Percentiles rank a stretch among this genome's conserved stretches.
These are phyloP conservation scores for Starmerella bombi DNA, from an alignment of 805 yeast species.

Conservation along the genomic window DNA sequence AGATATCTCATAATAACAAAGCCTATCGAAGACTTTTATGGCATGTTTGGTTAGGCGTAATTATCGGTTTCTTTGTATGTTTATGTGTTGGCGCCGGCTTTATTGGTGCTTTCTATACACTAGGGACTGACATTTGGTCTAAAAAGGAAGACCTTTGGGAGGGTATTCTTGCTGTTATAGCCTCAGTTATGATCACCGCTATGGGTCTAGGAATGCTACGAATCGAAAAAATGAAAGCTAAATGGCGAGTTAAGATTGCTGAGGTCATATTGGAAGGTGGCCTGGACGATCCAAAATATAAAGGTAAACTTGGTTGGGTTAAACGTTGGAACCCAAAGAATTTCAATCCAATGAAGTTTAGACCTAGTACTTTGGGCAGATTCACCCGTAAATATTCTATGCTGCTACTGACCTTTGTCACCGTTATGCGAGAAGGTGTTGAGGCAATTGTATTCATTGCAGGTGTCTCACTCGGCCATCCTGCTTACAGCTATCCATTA, in stretches of 20 bases:
- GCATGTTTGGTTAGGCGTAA: constrained; percentile 83
- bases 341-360: constrained; percentile 19
- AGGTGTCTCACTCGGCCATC: constrained; percentile 69
- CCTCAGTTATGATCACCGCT: constrained; percentile 71
- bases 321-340: constrained; percentile 13
- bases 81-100: constrained; percentile 78
- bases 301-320: constrained; percentile 15
- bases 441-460: constrained; percentile 95
- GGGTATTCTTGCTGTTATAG: constrained; percentile 85
- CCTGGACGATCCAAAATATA: constrained; percentile 17
- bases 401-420: constrained; percentile 80
- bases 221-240: constrained; percentile 88
- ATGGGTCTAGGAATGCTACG: constrained; percentile 97
- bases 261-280: constrained; percentile 49
- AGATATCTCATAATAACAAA: constrained; percentile 19
- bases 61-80: constrained; percentile 64
- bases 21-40: constrained; percentile 49
- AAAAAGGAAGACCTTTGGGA: constrained; percentile 91
- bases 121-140: constrained; percentile 74
- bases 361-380: constrained; percentile 20
- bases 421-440: constrained; percentile 90
- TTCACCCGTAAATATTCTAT: constrained; percentile 63
- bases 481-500: constrained; percentile 70
- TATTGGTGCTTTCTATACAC: constrained; percentile 81
- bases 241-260: constrained; percentile 94